phyloP scores from a whole-genome alignment of 495 filamentous ascomycete genomes.

The Aspergillus nanangensis region DNA sequence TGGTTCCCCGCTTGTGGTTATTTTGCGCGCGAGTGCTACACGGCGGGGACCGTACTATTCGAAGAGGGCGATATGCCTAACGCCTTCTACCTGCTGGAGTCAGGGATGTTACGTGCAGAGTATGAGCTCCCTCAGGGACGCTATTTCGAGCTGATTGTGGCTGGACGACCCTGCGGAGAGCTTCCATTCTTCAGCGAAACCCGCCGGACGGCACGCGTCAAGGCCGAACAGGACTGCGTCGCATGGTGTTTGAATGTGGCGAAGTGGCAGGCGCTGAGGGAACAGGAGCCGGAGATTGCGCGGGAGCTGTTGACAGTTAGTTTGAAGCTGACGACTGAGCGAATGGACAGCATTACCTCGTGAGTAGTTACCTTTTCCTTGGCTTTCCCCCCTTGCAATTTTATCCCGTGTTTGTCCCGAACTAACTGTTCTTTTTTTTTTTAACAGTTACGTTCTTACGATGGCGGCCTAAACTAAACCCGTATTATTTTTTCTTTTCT shows the following conservation, averaged over 20 bases:
- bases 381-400: too few species aligned
- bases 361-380: conserved; percentile 33
- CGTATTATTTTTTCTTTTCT: not conserved
- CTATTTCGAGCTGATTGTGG: conserved; percentile 87
- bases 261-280: conserved; percentile 67
- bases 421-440: not conserved
- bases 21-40: conserved; percentile 63
- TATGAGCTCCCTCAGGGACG: conserved; percentile 87
- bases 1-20: conserved; percentile 77
- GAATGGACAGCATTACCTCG: conserved; percentile 85
- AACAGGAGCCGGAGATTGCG: conserved; percentile 67
- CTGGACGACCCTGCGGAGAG: conserved; percentile 92
- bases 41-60: conserved; percentile 70
- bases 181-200: conserved; percentile 94
- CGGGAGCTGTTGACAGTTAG: conserved; percentile 78
- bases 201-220: conserved; percentile 77
- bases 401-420: too few species aligned
- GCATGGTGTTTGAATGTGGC: conserved; percentile 72
- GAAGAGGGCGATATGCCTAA: conserved; percentile 62
- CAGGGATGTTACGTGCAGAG: conserved; percentile 81
- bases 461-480: conserved; percentile 31
- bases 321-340: conserved; percentile 82
- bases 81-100: conserved; percentile 88
- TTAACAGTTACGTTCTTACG: conserved; percentile 29
- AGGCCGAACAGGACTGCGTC: conserved; percentile 73